Base-by-base conservation (phyloP, 805 yeast species). In the Suhomyces kilbournensis region DNA sequence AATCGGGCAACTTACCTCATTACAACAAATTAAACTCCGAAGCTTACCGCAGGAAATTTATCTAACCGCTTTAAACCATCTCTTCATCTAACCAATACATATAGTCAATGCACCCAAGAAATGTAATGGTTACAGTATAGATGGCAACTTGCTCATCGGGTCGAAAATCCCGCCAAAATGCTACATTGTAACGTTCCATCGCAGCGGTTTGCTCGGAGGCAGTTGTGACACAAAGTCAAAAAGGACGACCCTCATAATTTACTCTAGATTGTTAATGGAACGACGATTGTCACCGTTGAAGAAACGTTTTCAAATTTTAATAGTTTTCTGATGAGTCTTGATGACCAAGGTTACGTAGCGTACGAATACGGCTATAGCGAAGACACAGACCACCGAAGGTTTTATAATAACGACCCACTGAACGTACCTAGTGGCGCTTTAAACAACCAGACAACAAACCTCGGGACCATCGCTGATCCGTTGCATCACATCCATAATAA, bases 141-240 rank as follows among this genome's bases (percentile, higher is more conserved):
- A 32, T n/a, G n/a, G n/a, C 32, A 28, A 4, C 35, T 32, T n/a
- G 35, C 35, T n/a, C 35, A n/a, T 32, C 35, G 4, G 35, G 35
- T 32, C 35, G 9, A 32, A 32, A 32, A 32, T n/a, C 17, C 35
- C 35, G n/a, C 35, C 35, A n/a, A 32, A n/a, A n/a, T 32, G n/a
- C 35, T n/a, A 32, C 12, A 15, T 34, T 45, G 47, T n/a, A 32
- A 45, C 47, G 47, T 45, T 45, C 47, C 47, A 45, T 45, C 40
- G 34, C 23, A 15, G 32, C 14, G 19, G n/a, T 26, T 10, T 15
- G 9, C 28, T 17, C 3, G 20, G 4, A 40, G 10, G 15, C n/a
- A 9, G 6, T 14, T 7, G 47, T 19, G 34, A 30, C 47, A 45
- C 28, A 45, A 45, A 30, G 26, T 34, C 32, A 44, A 44, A 44